Evolutionary conservation across 768 basidiomycete genomes (phyloP).

Genomic region (Trametes cingulata): DNA sequence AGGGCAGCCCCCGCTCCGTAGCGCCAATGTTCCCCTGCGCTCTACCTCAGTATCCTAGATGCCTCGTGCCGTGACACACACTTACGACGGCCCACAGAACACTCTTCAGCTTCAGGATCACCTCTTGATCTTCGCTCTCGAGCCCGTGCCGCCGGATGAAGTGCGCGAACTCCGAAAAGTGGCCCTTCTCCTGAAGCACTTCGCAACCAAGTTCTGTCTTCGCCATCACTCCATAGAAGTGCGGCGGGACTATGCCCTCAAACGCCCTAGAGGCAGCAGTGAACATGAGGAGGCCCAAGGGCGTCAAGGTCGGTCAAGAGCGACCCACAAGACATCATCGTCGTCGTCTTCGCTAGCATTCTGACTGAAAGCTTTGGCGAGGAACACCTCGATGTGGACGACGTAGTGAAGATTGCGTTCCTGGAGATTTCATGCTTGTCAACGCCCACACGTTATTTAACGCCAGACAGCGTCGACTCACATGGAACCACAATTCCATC

Average conservation of each 20-base stretch:
- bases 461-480: slow-evolving; percentile 39
- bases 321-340: slow-evolving; percentile 56
- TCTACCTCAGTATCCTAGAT: not conserved
- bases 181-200: slow-evolving; percentile 85
- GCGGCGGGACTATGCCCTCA: slow-evolving; percentile 86
- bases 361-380: slow-evolving; percentile 73
- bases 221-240: slow-evolving; percentile 98
- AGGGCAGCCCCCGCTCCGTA: slow-evolving; percentile 86
- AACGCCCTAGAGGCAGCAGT: slow-evolving; percentile 51
- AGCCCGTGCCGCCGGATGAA: slow-evolving; percentile 86
- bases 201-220: slow-evolving; percentile 96
- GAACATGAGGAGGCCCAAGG: not conserved
- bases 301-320: not conserved
- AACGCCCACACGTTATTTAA: not conserved
- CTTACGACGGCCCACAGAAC: slow-evolving; percentile 95
- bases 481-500: slow-evolving; percentile 96
- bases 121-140: slow-evolving; percentile 79
- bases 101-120: slow-evolving; percentile 90
- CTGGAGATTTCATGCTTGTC: slow-evolving; percentile 42
- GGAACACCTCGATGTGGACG: slow-evolving; percentile 89
- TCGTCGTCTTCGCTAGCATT: slow-evolving; percentile 57
- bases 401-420: slow-evolving; percentile 93
- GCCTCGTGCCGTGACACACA: slow-evolving; percentile 15
- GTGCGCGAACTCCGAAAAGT: slow-evolving; percentile 88
- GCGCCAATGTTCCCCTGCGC: slow-evolving; percentile 90